Evolutionary conservation across 1,284 basidiomycete genomes (phyloP).

Genomic region (Crucibulum cyathiforme): DNA sequence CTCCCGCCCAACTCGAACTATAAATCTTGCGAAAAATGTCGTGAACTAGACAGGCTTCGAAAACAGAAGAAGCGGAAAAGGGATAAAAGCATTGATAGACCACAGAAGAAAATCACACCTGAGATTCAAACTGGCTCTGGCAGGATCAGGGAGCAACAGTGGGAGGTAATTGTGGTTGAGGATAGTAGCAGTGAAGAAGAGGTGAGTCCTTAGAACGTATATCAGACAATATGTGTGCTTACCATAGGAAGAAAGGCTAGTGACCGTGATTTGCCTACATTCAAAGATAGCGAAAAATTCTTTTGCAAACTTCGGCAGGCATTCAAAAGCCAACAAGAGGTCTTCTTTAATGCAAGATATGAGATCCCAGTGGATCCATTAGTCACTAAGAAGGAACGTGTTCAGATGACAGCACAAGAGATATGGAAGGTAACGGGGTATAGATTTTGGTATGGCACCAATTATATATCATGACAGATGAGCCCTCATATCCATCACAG

Average conservation of each 20-base stretch:
- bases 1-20: neutral
- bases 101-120: neutral
- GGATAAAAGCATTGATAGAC: conserved; percentile 1
- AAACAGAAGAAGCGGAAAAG: conserved; percentile 3
- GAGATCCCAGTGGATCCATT: conserved; percentile 5
- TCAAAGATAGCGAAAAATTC: conserved; percentile 1
- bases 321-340: conserved; percentile 3
- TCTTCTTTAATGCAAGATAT: conserved; percentile 5
- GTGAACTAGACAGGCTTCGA: conserved; percentile 2
- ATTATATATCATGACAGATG: neutral
- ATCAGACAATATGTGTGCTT: neutral
- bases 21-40: conserved; percentile 5
- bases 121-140: neutral
- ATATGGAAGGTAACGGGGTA: conserved; percentile 14
- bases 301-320: neutral
- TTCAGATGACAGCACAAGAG: conserved; percentile 7
- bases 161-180: neutral
- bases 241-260: neutral
- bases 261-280: neutral
- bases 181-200: neutral
- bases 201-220: neutral
- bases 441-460: conserved; percentile 9
- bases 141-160: neutral
- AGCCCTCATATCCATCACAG: conserved; percentile 3
- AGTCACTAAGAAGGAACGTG: conserved; percentile 5